These are phyloP conservation scores for Leptographium wingfieldii DNA, from an alignment of 2,329 filamentous ascomycete species.

Conservation along the genomic window DNA sequence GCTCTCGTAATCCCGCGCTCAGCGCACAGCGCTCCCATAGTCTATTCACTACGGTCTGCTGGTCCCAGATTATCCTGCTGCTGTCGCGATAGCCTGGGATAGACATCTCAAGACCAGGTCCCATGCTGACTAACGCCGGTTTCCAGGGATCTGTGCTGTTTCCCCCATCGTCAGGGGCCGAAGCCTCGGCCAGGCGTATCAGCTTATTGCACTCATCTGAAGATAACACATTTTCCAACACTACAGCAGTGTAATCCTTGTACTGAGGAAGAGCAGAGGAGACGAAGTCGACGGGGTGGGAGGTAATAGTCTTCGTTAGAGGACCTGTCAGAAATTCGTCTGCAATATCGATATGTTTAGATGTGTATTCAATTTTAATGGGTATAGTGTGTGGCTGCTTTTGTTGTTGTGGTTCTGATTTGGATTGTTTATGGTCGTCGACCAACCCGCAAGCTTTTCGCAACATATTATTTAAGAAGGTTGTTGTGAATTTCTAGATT, in stretches of 20 bases:
- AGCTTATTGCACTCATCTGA: slow-evolving; percentile 50
- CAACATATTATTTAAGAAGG: not conserved
- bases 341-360: slow-evolving; percentile 27
- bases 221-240: slow-evolving; percentile 52
- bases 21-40: slow-evolving; percentile 47
- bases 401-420: not conserved
- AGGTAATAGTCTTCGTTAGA: slow-evolving; percentile 32
- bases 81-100: slow-evolving; percentile 50
- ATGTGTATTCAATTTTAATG: slow-evolving; percentile 9
- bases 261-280: slow-evolving; percentile 38
- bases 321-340: slow-evolving; percentile 29
- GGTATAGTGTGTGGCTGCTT: not conserved
- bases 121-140: slow-evolving; percentile 56
- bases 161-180: slow-evolving; percentile 24
- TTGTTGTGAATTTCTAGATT: too few species aligned
- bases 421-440: not conserved
- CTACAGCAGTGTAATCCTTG: slow-evolving; percentile 40
- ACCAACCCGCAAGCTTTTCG: not conserved
- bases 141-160: slow-evolving; percentile 37
- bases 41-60: slow-evolving; percentile 44
- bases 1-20: slow-evolving; percentile 27
- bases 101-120: slow-evolving; percentile 45
- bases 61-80: slow-evolving; percentile 68
- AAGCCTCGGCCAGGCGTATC: slow-evolving; percentile 35
- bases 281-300: slow-evolving; percentile 40